Percentiles rank a stretch among this genome's conserved stretches.
Conservation (phyloP, 345 rosid genomes). For the Eucalyptus grandis region DNA sequence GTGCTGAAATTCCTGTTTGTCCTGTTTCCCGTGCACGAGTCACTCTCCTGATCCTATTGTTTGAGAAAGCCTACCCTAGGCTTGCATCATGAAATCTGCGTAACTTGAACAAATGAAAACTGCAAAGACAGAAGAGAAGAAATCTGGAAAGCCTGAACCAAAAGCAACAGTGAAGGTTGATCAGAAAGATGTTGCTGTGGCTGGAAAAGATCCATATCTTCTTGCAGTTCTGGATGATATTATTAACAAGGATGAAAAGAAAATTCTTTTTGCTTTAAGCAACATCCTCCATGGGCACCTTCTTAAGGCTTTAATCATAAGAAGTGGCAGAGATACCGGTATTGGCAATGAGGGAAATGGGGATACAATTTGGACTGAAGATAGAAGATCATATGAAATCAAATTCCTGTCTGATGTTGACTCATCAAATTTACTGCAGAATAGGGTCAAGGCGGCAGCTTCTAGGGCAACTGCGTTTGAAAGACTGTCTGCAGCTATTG, state of each 20-base stretch:
- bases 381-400: neutral
- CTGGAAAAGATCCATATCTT: neutral
- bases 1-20: no score
- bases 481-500: neutral
- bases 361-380: neutral
- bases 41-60: no score
- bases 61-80: no score
- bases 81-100: no score
- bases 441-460: neutral
- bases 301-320: neutral
- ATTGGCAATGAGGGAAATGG: neutral
- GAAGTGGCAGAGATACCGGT: neutral
- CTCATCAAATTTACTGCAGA: neutral
- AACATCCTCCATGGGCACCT: neutral
- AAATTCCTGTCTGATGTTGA: neutral
- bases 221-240: neutral
- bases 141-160: neutral
- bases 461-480: neutral
- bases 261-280: neutral
- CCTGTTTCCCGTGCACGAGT: no score
- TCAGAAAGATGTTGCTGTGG: neutral
- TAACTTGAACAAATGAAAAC: neutral
- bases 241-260: neutral
- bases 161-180: neutral
- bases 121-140: neutral